phyloP scores from a whole-genome alignment of 108 stramenopile genomes.

The Nitzschia sp. region DNA sequence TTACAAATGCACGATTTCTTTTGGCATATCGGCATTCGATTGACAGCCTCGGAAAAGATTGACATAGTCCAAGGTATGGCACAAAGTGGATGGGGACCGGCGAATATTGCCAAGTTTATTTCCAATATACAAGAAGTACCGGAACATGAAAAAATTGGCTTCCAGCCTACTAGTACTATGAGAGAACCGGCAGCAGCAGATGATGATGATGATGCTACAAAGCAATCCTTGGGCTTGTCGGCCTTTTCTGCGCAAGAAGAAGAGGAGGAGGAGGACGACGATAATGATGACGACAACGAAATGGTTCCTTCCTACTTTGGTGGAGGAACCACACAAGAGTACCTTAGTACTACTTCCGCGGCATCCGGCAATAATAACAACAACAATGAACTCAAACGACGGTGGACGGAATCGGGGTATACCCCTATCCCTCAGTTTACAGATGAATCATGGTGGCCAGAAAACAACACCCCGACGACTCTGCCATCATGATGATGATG shows the following conservation, averaged over 20 bases:
- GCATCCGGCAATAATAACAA: neutral
- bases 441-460: no score
- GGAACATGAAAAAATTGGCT: constrained; percentile 12
- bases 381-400: no score
- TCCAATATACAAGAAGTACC: constrained; percentile 3
- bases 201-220: no score
- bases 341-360: neutral
- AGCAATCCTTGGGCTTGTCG: no score
- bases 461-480: no score
- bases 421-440: no score
- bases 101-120: constrained; percentile 26
- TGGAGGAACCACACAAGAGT: neutral
- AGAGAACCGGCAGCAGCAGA: no score
- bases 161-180: no score
- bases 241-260: neutral
- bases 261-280: no score
- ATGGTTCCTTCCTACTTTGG: neutral
- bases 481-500: no score
- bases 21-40: neutral
- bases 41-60: constrained; percentile 26
- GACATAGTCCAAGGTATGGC: constrained; percentile 28
- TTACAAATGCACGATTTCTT: constrained; percentile 14
- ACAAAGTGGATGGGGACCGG: constrained; percentile 18
- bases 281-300: no score
- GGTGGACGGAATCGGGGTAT: no score